Evolutionary conservation across 73 alveolate species (phyloP).

Genomic region (Symbiodinium natans): DNA sequence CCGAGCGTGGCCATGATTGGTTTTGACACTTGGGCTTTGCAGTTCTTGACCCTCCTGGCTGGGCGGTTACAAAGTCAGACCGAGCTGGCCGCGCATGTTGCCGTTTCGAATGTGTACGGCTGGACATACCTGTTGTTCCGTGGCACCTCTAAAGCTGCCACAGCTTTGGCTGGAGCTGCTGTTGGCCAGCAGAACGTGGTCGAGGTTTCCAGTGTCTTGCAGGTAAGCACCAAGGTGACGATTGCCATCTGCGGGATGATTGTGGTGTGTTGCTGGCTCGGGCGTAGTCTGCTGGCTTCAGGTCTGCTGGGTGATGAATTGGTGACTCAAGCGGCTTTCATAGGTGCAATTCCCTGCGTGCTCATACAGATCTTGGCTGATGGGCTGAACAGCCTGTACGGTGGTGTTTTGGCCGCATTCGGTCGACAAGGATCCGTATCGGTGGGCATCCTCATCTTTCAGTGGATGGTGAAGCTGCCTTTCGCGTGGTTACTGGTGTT

Average conservation of each 20-base stretch:
- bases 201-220: no score
- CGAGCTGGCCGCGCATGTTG: constrained; percentile 61
- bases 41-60: constrained; percentile 24
- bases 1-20: no score
- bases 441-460: constrained; percentile 6
- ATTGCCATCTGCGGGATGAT: background rate
- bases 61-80: constrained; percentile 22
- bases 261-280: background rate
- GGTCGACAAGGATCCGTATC: constrained; percentile 47
- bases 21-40: background rate
- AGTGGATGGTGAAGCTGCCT: constrained; percentile 40
- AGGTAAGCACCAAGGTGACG: background rate
- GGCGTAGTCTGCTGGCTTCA: background rate
- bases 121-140: constrained; percentile 43
- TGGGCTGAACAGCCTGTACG: constrained; percentile 49
- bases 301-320: background rate
- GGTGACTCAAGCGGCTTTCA: background rate
- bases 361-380: constrained; percentile 16
- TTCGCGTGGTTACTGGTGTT: background rate
- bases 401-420: constrained; percentile 34
- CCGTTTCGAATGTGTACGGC: no score
- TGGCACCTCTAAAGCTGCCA: constrained; percentile 52
- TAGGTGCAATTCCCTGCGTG: background rate
- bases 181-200: constrained; percentile 5
- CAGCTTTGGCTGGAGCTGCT: no score